Evolutionary conservation across 2,329 filamentous ascomycete species (phyloP), one percentile per base, ranked within the genome.

Genomic region (Aspergillus awamori): DNA sequence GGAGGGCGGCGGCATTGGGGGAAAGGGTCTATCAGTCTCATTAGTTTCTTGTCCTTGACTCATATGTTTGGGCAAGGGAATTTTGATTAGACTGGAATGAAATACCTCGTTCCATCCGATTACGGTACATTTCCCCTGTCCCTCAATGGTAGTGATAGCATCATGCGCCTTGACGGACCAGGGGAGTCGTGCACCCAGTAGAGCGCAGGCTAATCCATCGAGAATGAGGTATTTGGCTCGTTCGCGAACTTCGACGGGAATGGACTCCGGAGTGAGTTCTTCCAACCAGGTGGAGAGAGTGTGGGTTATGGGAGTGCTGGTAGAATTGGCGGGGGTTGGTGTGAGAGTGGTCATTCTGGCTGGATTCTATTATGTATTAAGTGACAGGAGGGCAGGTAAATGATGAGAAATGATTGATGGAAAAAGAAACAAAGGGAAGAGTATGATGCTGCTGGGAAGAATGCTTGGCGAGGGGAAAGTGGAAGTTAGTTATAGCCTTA

Each of bases 161-260:
- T 70, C 62, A 5, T 76, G 69, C 39, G 78, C 72, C 53, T 72
- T 69, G 55, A 79, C 74, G 2, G 77, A 76, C 77, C 76, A 80
- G 5, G 78, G 76, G 5, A 81, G 66, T 41, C 75, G 76, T 17
- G 78, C 72, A 1, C 74, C 79, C 8, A 81, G 69, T 1, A 81
- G 64, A 0, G 67, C 76, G 62, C 78, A 81, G 5, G 72, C 76
- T 8, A 81, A 63, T 10, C 79, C 79, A 63, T 82, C 79, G 2
- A 82, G 69, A 15, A 81, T 73, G 8, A 81, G 68, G 62, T 81
- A 75, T 57, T 82, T 81, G 7, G 74, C 75, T 1, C 79, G 69
- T 3, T 63, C 71, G 15, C 65, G 61, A 17, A 79, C 63, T 2
- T 70, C 57, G 11, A 65, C 61, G 0, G 77, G 79, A 49, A 81